Conservation (phyloP, 257 asterid species). For the Thymus mandschuricus region DNA sequence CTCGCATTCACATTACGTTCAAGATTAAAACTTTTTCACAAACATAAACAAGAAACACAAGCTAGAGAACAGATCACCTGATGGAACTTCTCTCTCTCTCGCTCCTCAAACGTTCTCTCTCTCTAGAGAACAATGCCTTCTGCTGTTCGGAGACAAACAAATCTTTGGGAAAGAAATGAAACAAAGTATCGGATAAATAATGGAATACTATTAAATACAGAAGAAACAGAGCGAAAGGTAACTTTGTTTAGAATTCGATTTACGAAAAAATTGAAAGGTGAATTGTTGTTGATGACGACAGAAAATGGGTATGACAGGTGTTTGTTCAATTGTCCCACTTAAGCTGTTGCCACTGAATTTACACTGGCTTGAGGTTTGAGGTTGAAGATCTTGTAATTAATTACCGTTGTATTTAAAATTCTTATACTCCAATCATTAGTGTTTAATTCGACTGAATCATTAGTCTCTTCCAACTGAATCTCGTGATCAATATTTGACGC, state of each 20-base stretch:
- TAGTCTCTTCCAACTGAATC: too few relatives aligned
- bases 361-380: not conserved
- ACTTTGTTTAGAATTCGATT: slow-evolving; percentile 9
- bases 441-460: not conserved
- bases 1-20: too few relatives aligned
- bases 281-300: slow-evolving; percentile 13
- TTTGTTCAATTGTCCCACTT: slow-evolving; percentile 17
- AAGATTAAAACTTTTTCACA: slow-evolving; percentile 26
- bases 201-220: slow-evolving; percentile 12
- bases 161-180: slow-evolving; percentile 18
- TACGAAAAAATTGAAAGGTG: not conserved
- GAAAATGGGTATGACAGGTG: slow-evolving; percentile 11
- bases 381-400: not conserved
- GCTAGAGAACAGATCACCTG: slow-evolving; percentile 20
- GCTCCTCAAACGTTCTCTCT: not conserved
- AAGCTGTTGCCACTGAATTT: slow-evolving; percentile 3
- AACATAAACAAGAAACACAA: slow-evolving; percentile 6
- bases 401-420: not conserved
- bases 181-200: slow-evolving; percentile 18
- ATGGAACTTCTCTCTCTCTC: not conserved
- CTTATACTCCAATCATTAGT: slow-evolving; percentile 19
- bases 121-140: not conserved
- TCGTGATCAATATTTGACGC: too few relatives aligned
- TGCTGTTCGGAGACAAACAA: slow-evolving; percentile 14
- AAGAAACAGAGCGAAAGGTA: slow-evolving; percentile 1